phyloP scores from a whole-genome alignment of 75 land plant species.

The Selaginella moellendorffii region DNA sequence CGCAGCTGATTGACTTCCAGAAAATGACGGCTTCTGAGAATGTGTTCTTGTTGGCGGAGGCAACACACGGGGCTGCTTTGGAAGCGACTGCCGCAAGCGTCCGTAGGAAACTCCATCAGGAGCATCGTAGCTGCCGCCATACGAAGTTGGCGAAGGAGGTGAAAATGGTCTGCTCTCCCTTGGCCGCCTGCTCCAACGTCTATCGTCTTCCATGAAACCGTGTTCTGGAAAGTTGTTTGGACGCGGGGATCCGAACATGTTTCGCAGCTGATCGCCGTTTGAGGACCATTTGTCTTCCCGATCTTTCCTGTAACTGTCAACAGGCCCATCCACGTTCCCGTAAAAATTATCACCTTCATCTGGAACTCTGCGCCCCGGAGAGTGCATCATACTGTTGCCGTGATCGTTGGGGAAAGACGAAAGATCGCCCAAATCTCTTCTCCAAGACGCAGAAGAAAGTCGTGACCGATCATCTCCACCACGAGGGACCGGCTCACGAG shows the following conservation, averaged over 20 bases:
- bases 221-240: neutral
- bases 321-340: neutral
- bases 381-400: no score
- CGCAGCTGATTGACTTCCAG: no score
- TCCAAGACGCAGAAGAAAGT: constrained; percentile 33
- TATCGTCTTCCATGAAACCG: neutral
- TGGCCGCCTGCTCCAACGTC: neutral
- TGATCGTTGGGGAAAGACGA: no score
- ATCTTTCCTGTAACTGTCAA: neutral
- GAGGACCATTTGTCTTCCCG: neutral
- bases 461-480: constrained; percentile 36
- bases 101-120: constrained; percentile 44
- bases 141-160: constrained; percentile 26
- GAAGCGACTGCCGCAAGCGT: constrained; percentile 46
- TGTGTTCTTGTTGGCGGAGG: constrained; percentile 75
- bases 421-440: no score
- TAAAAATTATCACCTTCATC: constrained; percentile 14
- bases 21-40: no score
- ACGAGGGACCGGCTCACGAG: constrained; percentile 24
- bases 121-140: constrained; percentile 35
- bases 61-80: constrained; percentile 78
- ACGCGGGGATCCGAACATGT: neutral
- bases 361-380: constrained; percentile 9
- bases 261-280: neutral
- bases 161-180: constrained; percentile 8